Evolutionary conservation across 2,329 filamentous ascomycete species (phyloP).

Genomic region (Truncatella angustata): DNA sequence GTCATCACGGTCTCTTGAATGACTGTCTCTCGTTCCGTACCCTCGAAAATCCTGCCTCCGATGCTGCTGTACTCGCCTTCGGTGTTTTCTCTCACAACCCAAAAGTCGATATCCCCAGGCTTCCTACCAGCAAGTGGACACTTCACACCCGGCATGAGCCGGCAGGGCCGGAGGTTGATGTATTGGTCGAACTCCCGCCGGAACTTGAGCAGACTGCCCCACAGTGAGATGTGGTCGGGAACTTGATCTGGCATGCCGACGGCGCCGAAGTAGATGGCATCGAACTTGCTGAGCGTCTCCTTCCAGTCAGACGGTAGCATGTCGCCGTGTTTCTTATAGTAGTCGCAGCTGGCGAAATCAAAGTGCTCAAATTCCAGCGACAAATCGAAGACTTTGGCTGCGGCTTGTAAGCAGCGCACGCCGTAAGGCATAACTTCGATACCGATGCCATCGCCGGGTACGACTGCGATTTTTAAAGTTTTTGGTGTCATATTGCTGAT

Average conservation of each 20-base stretch:
- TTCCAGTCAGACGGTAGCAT: constrained; percentile 45
- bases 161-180: constrained; percentile 65
- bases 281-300: constrained; percentile 54
- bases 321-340: constrained; percentile 44
- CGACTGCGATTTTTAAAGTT: constrained; percentile 51
- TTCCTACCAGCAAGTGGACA: constrained; percentile 53
- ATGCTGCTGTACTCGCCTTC: constrained; percentile 65
- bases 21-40: constrained; percentile 56
- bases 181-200: constrained; percentile 67
- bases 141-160: constrained; percentile 57
- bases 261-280: constrained; percentile 68
- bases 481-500: constrained; percentile 11
- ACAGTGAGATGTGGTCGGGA: constrained; percentile 66
- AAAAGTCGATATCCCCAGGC: constrained; percentile 62
- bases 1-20: constrained; percentile 63
- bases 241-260: constrained; percentile 56
- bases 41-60: constrained; percentile 57
- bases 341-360: constrained; percentile 65
- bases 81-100: constrained; percentile 63
- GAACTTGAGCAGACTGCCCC: constrained; percentile 66
- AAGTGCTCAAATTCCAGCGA: constrained; percentile 60
- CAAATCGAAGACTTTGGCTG: constrained; percentile 45
- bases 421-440: constrained; percentile 65
- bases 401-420: constrained; percentile 56
- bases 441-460: constrained; percentile 70